These are phyloP conservation scores for Rhodotorula glutinis DNA, from an alignment of 1,284 basidiomycete genomes.

Conservation along the genomic window DNA sequence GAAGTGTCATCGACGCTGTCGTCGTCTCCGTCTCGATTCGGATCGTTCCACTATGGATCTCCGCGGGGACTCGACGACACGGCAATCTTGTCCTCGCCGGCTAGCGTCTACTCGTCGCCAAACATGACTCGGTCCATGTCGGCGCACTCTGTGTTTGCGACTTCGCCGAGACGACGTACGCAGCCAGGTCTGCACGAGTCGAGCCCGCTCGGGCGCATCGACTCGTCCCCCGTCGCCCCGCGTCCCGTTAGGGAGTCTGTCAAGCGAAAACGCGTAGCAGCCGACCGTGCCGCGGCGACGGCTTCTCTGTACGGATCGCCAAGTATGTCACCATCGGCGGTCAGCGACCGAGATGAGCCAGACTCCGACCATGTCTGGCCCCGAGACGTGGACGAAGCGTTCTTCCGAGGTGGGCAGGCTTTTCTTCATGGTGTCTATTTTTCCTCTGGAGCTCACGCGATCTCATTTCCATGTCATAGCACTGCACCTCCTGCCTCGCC, in stretches of 20 bases:
- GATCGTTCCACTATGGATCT: too few species aligned
- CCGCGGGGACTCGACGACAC: not conserved
- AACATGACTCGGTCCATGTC: conserved; percentile 27
- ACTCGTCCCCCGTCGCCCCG: not conserved
- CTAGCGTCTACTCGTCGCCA: conserved; percentile 29
- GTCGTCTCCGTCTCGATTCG: too few species aligned
- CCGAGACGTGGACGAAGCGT: conserved; percentile 51
- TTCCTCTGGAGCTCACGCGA: not conserved
- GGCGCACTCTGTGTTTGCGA: conserved; percentile 17
- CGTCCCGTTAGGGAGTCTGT: not conserved
- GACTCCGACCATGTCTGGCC: conserved; percentile 51
- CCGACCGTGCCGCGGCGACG: too few species aligned
- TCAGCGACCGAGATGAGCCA: conserved; percentile 23
- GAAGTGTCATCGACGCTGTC: too few species aligned
- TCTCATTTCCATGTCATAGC: conserved; percentile 39
- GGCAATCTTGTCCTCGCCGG: conserved; percentile 24
- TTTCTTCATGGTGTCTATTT: too few species aligned
- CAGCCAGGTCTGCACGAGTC: not conserved
- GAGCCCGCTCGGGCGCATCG: conserved; percentile 6
- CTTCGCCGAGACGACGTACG: not conserved
- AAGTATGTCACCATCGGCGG: not conserved
- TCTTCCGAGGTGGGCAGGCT: conserved; percentile 47
- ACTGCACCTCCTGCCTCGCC: conserved; percentile 50
- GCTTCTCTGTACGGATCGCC: not conserved
- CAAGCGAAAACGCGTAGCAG: not conserved